Base-by-base conservation (phyloP, 2,329 filamentous ascomycete species). In the Claviceps sp. region DNA sequence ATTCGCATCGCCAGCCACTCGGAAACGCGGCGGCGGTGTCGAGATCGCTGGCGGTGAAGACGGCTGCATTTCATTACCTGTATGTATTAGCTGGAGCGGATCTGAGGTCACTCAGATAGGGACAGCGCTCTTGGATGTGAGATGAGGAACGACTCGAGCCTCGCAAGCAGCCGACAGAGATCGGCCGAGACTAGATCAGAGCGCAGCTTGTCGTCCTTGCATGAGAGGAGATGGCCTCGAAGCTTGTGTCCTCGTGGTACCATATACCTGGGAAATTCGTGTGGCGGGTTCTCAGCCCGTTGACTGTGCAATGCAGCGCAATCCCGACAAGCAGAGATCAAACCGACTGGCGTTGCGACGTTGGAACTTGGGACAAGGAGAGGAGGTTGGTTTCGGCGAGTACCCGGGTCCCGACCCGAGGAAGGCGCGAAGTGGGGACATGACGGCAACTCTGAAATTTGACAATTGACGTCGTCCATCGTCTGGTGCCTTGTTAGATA, bases 1-100 rank as follows among this genome's bases (percentile, higher is more conserved):
- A 44, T 55, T 36, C 9, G 46, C 46, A 38, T 54, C 34, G 50
- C 57, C 54, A 16, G 54, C 53, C 48, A 60, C 54, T 40, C 54
- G 55, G 34, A 49, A 47, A 42, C 38, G 50, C 36, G 40, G 49
- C 42, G 48, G 42, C 42, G 48, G 42, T 3, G 45, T 46, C 42
- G 14, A 37, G 24, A 26, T 24, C 41, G 42, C 18, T 34, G 40
- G 42, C 16, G 40, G 48, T 50, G 48, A 44, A n/a, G 41, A 24
- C 20, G 30, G 18, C 41, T 45, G 41, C 48, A 50, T 45, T 11
- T 18, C 8, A 18, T 37, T 37, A 7, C 18, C 41, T 36, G 48
- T 43, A 49, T 26, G 40, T 24, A n/a, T 34, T 26, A 45, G n/a
- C 41, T 45, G 16, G 4, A 34, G 5, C 38, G 24, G 13, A 30